Evolutionary conservation across 2,329 filamentous ascomycete species (phyloP), one percentile per base, ranked within the genome.

Genomic region (Venturia nashicola): DNA sequence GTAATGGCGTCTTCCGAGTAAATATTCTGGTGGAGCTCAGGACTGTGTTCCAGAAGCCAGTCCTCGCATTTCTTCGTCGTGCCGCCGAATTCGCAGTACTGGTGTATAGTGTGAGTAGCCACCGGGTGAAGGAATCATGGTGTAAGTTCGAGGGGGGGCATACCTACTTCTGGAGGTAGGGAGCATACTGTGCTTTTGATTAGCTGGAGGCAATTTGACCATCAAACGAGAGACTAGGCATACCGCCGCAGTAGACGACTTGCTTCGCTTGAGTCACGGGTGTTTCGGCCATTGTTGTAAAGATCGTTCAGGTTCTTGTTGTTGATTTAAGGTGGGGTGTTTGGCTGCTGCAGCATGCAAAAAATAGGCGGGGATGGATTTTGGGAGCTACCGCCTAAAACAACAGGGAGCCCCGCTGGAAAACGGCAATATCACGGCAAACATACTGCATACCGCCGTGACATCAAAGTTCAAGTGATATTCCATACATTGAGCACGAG

Each of bases 11-110:
- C 76, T 76, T 89, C 83, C 61, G 91, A 96, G 83, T 96, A 97
- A 76, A 99, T 83, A 70, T 80, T 80, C 67, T 83, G 76, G 76
- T 96, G 95, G 74, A 97, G 79, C 59, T 83, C 80, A 3, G 86
- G 83, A 70, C 96, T 83, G 68, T 86, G 82, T 68, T 86, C 84
- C 71, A 90, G 80, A 23, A 99, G 86, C 94, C 94, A 99, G 75
- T 97, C 92, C 76, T 93, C 89, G 79, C 94, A 99, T 79, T 97
- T 99, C 78, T 91, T 96, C 32, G 89, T 87, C 46, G 92, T 97
- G 68, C 92, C 93, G 72, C 94, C 94, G 77, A 97, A 97, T 79
- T 99, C 94, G 81, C 94, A 99, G 79, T 97, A 99, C 94, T 97
- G 78, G 16, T 32, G 62, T 68, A 59, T 70, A 64, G 44, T 65